A percentile compares a stretch with the other conserved stretches of the same genome.
Evolutionary conservation across 805 yeast species (phyloP).

Genomic region (Ogataea pini): DNA sequence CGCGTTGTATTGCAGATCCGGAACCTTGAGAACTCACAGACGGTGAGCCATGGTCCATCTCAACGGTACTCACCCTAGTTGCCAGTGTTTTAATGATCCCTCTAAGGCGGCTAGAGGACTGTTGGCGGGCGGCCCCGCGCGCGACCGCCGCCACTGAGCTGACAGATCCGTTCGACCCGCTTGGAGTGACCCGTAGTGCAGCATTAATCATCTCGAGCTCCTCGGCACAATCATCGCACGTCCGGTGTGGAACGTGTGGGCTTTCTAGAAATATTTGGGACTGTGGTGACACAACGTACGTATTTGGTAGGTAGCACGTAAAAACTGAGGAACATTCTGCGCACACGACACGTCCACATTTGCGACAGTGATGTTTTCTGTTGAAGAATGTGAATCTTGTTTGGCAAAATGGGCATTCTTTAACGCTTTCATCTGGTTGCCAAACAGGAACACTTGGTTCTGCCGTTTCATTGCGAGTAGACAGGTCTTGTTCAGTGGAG

Average conservation of each 20-base stretch:
- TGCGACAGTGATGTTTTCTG: constrained; percentile 82
- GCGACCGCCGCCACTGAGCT: background rate
- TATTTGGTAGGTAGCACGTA: constrained; percentile 57
- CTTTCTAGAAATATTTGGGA: constrained; percentile 48
- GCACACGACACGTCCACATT: constrained; percentile 80
- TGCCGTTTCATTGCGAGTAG: constrained; percentile 4
- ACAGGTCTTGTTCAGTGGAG: background rate
- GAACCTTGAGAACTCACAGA: constrained; percentile 1
- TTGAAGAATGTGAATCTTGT: constrained; percentile 55
- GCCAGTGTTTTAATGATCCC: constrained; percentile 19
- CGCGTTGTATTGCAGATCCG: constrained; percentile 1
- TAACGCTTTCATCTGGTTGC: constrained; percentile 67
- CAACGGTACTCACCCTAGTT: constrained; percentile 19
- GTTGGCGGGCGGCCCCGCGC: background rate
- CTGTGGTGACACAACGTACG: constrained; percentile 58
- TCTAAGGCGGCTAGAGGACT: background rate
- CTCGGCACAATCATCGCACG: constrained; percentile 72
- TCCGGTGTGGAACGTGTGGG: constrained; percentile 61
- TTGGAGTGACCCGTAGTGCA: constrained; percentile 28
- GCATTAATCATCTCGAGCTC: constrained; percentile 54
- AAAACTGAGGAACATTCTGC: constrained; percentile 59
- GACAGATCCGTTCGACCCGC: background rate
- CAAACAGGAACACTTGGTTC: constrained; percentile 48
- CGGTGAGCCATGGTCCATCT: constrained; percentile 7
- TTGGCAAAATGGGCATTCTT: constrained; percentile 57